Percentiles rank a stretch among this genome's conserved stretches.
These are phyloP conservation scores for Microcyclosporella mali DNA, from an alignment of 2,329 filamentous ascomycete genomes.

Conservation along the genomic window DNA sequence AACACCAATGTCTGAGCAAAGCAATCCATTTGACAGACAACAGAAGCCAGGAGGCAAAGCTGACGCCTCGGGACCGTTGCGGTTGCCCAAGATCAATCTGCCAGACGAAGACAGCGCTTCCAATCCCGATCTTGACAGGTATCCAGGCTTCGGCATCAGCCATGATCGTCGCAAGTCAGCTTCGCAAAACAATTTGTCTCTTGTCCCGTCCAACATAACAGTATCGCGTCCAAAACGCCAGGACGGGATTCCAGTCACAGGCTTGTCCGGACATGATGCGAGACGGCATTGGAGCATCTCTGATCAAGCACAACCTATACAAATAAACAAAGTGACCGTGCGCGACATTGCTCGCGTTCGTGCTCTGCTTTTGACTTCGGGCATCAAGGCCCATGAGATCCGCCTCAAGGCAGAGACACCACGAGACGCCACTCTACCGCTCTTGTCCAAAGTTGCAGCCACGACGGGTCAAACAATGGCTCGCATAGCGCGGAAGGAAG, in stretches of 20 bases:
- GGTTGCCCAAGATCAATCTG: slow-evolving; percentile 48
- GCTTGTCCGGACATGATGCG: slow-evolving; percentile 11
- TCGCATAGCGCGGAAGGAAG: slow-evolving; percentile 45
- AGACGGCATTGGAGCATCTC: slow-evolving; percentile 55
- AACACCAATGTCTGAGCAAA: slow-evolving; percentile 16
- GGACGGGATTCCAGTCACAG: slow-evolving; percentile 3
- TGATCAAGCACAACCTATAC: slow-evolving; percentile 35
- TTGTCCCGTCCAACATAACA: slow-evolving; percentile 4
- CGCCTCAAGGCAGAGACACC: slow-evolving; percentile 55
- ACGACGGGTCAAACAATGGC: slow-evolving; percentile 39
- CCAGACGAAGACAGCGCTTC: slow-evolving; percentile 32
- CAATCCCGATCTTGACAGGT: slow-evolving; percentile 11
- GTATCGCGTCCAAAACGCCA: slow-evolving; percentile 5
- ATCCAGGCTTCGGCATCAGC: not conserved
- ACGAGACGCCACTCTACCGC: slow-evolving; percentile 28
- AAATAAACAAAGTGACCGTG: slow-evolving; percentile 47
- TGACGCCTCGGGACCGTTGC: slow-evolving; percentile 35
- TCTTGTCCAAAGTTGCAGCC: slow-evolving; percentile 33
- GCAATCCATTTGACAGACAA: slow-evolving; percentile 40
- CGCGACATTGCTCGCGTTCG: slow-evolving; percentile 76
- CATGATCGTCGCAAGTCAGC: slow-evolving; percentile 26
- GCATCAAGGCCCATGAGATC: slow-evolving; percentile 85
- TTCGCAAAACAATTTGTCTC: slow-evolving; percentile 32
- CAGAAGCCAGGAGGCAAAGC: not conserved
- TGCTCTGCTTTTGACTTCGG: slow-evolving; percentile 71